phyloP scores from a whole-genome alignment of 78 protist genomes.

The Dictyostelium intermedium region DNA sequence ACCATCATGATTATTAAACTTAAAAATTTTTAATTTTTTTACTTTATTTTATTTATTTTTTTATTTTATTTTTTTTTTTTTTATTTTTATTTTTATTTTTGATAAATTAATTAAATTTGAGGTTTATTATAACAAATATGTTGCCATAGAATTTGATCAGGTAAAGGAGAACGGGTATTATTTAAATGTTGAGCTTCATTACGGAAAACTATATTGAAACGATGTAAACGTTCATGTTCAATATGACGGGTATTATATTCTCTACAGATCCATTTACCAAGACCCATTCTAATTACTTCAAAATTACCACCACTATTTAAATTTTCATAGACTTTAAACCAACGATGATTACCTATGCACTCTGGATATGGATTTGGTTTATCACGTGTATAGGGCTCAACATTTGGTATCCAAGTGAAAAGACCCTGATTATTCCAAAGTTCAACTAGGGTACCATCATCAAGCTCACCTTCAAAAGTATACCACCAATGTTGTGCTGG shows the following conservation, averaged over 20 bases:
- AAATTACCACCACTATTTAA: slow-evolving; percentile 34
- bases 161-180: slow-evolving; percentile 12
- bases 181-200: slow-evolving; percentile 53
- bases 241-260: slow-evolving; percentile 42
- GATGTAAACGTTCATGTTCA: slow-evolving; percentile 7
- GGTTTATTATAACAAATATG: slow-evolving; percentile 71
- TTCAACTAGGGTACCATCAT: slow-evolving; percentile 35
- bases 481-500: slow-evolving; percentile 75
- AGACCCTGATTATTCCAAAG: slow-evolving; percentile 56
- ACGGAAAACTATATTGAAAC: slow-evolving; percentile 35
- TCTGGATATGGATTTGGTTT: slow-evolving; percentile 63
- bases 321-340: slow-evolving; percentile 74
- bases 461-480: slow-evolving; percentile 48
- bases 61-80: neutral
- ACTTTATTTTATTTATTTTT: neutral
- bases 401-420: slow-evolving; percentile 45
- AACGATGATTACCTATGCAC: slow-evolving; percentile 72
- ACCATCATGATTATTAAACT: too few relatives aligned
- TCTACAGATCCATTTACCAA: slow-evolving; percentile 68
- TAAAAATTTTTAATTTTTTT: neutral
- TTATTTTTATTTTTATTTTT: neutral
- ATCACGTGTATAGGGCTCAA: slow-evolving; percentile 47
- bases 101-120: neutral
- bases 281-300: slow-evolving; percentile 48
- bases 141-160: slow-evolving; percentile 41